Evolutionary conservation across 2,329 filamentous ascomycete species (phyloP).

Genomic region (Scedosporium minutisporum): DNA sequence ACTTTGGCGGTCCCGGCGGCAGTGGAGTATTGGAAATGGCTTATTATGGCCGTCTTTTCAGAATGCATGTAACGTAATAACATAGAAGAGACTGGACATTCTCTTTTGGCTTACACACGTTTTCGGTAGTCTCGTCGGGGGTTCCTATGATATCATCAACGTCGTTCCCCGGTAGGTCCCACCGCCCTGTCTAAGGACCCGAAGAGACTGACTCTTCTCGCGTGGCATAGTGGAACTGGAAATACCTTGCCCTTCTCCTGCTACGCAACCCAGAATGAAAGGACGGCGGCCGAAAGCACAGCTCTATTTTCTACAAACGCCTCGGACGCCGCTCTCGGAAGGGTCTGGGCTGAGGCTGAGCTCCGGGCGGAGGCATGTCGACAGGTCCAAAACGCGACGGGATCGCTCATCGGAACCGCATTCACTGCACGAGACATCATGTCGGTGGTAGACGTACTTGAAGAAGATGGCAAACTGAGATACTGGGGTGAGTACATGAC

Average conservation of each 20-base stretch:
- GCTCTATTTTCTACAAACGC: slow-evolving; percentile 7
- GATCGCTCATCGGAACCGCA: slow-evolving; percentile 7
- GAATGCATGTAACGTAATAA: neutral
- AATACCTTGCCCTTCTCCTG: slow-evolving; percentile 18
- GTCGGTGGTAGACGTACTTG: slow-evolving; percentile 5
- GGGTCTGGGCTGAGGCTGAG: slow-evolving; percentile 6
- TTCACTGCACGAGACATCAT: slow-evolving; percentile 9
- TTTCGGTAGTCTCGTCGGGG: neutral
- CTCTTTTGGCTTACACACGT: too few species aligned
- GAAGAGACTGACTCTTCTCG: too few species aligned
- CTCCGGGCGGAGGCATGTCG: neutral
- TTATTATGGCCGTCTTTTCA: neutral
- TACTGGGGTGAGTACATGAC: neutral
- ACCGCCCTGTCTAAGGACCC: slow-evolving; percentile 12
- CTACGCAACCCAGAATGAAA: slow-evolving; percentile 8
- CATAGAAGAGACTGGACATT: neutral
- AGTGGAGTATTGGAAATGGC: slow-evolving; percentile 1
- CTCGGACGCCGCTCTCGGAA: slow-evolving; percentile 9
- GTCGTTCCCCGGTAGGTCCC: slow-evolving; percentile 10
- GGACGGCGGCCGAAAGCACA: slow-evolving; percentile 7
- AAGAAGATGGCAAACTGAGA: slow-evolving; percentile 5
- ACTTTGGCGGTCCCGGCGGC: slow-evolving; percentile 22
- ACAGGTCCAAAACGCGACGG: slow-evolving; percentile 4
- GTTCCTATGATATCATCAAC: slow-evolving; percentile 7
- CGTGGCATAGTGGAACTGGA: slow-evolving; percentile 15